Evolutionary conservation across 129 eudicot species (phyloP).

Genomic region (Calendula officinalis): DNA sequence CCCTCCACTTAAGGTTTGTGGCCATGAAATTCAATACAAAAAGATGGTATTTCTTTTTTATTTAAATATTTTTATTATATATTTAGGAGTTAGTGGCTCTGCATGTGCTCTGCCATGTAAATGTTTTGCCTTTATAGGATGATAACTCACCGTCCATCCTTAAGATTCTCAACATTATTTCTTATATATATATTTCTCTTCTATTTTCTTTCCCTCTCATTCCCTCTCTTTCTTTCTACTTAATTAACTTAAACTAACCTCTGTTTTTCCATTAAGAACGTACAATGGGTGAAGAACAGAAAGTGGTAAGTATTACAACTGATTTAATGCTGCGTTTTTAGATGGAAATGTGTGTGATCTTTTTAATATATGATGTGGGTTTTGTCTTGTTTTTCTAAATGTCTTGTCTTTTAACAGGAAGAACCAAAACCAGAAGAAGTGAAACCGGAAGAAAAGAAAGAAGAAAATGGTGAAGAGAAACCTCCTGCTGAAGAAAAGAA

Average conservation of each 20-base stretch:
- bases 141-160: slow-evolving; percentile 64
- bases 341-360: neutral
- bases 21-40: slow-evolving; percentile 21
- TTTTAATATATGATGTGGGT: slow-evolving; percentile 3
- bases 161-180: slow-evolving; percentile 30
- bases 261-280: neutral
- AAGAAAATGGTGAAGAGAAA: slow-evolving; percentile 39
- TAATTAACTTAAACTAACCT: neutral
- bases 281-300: slow-evolving; percentile 90
- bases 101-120: slow-evolving; percentile 79
- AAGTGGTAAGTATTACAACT: slow-evolving; percentile 41
- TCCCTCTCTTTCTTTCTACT: slow-evolving; percentile 15
- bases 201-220: slow-evolving; percentile 19
- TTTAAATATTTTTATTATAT: neutral
- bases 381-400: slow-evolving; percentile 2
- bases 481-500: slow-evolving; percentile 47
- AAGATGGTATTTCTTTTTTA: slow-evolving; percentile 8
- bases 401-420: slow-evolving; percentile 29
- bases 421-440: slow-evolving; percentile 52
- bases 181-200: slow-evolving; percentile 32
- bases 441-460: slow-evolving; percentile 55
- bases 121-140: slow-evolving; percentile 53
- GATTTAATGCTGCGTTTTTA: neutral
- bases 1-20: slow-evolving; percentile 33
- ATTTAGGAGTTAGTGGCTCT: slow-evolving; percentile 49